Evolutionary conservation across 768 basidiomycete species (phyloP).

Genomic region (Boletus patriciae): DNA sequence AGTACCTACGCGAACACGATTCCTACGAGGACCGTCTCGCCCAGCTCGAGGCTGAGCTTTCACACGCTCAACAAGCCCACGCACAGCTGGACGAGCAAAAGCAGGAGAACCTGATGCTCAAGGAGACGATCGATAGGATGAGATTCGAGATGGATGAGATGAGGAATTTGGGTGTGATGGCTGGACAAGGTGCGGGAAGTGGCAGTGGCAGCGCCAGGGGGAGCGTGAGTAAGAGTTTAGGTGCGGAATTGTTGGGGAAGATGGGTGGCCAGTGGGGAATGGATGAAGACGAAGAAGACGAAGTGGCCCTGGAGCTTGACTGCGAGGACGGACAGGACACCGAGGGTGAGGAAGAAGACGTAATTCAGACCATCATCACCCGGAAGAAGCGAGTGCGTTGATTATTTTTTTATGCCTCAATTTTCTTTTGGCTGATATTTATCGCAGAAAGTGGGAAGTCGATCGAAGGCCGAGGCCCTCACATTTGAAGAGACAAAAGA

Average conservation of each 20-base stretch:
- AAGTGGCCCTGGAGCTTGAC: conserved; percentile 31
- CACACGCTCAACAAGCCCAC: conserved; percentile 67
- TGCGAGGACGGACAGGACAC: conserved; percentile 51
- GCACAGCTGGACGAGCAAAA: conserved; percentile 86
- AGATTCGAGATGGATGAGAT: conserved; percentile 93
- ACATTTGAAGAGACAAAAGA: conserved; percentile 64
- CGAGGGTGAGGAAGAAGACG: conserved; percentile 62
- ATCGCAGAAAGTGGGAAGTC: conserved; percentile 63
- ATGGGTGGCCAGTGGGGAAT: conserved; percentile 49
- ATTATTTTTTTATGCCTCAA: neutral
- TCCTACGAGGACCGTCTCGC: conserved; percentile 69
- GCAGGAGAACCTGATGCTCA: conserved; percentile 88
- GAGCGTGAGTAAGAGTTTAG: conserved; percentile 71
- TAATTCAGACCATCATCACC: conserved; percentile 87
- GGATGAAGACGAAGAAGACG: conserved; percentile 45
- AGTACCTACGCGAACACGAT: conserved; percentile 68
- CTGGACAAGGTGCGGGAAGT: conserved; percentile 39
- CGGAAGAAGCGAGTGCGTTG: conserved; percentile 68
- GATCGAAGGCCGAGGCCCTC: conserved; percentile 47
- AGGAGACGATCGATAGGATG: conserved; percentile 95
- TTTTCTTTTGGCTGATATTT: conserved; percentile 16
- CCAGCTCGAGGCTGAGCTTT: conserved; percentile 71
- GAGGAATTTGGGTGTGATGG: conserved; percentile 47
- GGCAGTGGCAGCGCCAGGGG: conserved; percentile 50
- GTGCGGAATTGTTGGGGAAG: conserved; percentile 68